Evolutionary conservation across 768 basidiomycete genomes (phyloP).

Genomic region (Russula dissimulans): DNA sequence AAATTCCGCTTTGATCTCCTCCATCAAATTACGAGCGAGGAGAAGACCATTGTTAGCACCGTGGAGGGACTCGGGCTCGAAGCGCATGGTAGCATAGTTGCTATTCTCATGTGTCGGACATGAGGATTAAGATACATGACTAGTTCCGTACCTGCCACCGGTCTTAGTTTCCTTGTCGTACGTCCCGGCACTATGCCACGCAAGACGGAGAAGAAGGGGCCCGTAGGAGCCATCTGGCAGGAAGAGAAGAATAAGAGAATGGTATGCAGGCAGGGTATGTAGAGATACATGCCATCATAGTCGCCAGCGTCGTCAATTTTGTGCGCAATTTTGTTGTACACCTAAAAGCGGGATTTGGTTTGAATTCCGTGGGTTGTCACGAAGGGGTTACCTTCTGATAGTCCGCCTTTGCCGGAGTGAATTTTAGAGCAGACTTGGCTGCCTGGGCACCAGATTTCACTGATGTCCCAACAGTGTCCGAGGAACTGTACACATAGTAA

Average conservation of each 20-base stretch:
- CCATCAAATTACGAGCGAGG: constrained; percentile 74
- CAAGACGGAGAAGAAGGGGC: constrained; percentile 80
- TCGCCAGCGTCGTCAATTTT: constrained; percentile 56
- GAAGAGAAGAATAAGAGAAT: constrained; percentile 13
- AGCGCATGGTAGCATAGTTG: constrained; percentile 99
- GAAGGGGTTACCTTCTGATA: constrained; percentile 68
- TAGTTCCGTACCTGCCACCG: constrained; percentile 57
- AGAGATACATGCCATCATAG: constrained; percentile 66
- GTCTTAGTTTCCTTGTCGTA: constrained; percentile 73
- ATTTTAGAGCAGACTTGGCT: constrained; percentile 55
- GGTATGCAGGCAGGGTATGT: neutral
- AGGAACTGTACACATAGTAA: constrained; percentile 48
- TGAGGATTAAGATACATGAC: constrained; percentile 12
- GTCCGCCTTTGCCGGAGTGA: constrained; percentile 71
- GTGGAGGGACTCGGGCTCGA: constrained; percentile 79
- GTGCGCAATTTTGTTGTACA: constrained; percentile 85
- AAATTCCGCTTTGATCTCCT: constrained; percentile 79
- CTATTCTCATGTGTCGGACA: constrained; percentile 29
- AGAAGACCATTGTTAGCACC: constrained; percentile 77
- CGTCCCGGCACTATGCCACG: constrained; percentile 92
- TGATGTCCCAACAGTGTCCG: constrained; percentile 43
- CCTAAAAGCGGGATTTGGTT: constrained; percentile 32
- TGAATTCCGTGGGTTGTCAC: neutral
- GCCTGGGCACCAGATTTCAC: constrained; percentile 54
- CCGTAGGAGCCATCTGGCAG: constrained; percentile 75